Evolutionary conservation across 2,329 filamentous ascomycete genomes (phyloP).

Genomic region (Colletotrichum trifolii): DNA sequence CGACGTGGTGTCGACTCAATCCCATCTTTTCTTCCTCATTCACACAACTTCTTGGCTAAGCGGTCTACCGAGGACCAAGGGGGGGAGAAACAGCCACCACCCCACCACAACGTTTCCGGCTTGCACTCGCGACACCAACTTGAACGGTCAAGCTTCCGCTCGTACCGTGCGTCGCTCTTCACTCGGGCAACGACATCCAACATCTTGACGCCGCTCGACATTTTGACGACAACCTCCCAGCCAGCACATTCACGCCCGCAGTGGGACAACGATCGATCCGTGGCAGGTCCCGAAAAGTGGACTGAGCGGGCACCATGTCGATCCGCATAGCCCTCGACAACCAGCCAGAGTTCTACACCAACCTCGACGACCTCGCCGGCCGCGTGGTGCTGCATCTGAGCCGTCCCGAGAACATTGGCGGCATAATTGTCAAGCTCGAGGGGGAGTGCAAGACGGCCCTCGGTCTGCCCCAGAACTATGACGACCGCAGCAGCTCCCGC

Average conservation of each 20-base stretch:
- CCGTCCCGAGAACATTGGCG: slow-evolving; percentile 76
- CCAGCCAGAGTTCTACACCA: slow-evolving; percentile 79
- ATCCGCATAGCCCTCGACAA: slow-evolving; percentile 75
- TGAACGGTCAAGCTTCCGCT: too few species aligned
- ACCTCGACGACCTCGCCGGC: slow-evolving; percentile 79
- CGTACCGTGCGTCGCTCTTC: too few species aligned
- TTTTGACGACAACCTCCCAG: neutral
- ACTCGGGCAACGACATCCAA: too few species aligned
- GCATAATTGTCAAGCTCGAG: slow-evolving; percentile 84
- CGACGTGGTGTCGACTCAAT: too few species aligned
- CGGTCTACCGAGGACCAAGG: too few species aligned
- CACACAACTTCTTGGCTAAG: neutral
- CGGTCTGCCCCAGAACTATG: slow-evolving; percentile 59
- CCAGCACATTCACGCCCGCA: too few species aligned
- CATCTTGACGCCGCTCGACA: neutral
- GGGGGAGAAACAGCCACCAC: too few species aligned
- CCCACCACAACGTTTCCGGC: too few species aligned
- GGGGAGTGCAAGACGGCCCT: slow-evolving; percentile 80
- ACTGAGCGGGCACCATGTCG: slow-evolving; percentile 62
- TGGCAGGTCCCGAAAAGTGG: slow-evolving; percentile 17
- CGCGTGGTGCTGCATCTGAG: slow-evolving; percentile 66
- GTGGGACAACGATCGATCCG: neutral
- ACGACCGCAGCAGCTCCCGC: slow-evolving; percentile 35
- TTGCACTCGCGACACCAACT: too few species aligned
- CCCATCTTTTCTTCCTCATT: neutral